Percentiles rank a stretch among this genome's conserved stretches.
phyloP scores from a whole-genome alignment of 192 early-diverging fungal species.

The Entomortierella beljakovae region DNA sequence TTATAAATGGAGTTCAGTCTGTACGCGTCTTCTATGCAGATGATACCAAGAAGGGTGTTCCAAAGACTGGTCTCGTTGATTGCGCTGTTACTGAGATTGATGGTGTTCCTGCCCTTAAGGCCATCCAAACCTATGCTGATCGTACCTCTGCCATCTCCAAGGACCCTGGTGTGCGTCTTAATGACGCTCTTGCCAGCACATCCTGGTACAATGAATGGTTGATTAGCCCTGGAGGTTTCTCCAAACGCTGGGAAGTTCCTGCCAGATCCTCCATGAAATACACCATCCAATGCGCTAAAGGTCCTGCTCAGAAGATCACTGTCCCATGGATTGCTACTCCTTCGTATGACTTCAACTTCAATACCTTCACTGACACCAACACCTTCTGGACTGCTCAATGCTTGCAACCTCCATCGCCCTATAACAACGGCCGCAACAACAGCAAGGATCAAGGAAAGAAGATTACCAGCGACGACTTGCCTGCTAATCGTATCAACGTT shows the following conservation, averaged over 20 bases:
- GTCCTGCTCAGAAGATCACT: slow-evolving; percentile 15
- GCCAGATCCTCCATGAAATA: slow-evolving; percentile 42
- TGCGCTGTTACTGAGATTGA: slow-evolving; percentile 46
- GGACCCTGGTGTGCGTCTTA: slow-evolving; percentile 57
- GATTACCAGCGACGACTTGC: neutral
- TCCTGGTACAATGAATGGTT: slow-evolving; percentile 51
- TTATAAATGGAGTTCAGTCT: slow-evolving; percentile 21
- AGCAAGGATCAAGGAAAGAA: neutral
- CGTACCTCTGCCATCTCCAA: slow-evolving; percentile 53
- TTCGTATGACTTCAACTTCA: slow-evolving; percentile 24
- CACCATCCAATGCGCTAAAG: slow-evolving; percentile 32
- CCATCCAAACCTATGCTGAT: slow-evolving; percentile 41
- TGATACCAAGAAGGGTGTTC: slow-evolving; percentile 31
- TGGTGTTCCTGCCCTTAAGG: slow-evolving; percentile 46
- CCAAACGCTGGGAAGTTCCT: slow-evolving; percentile 43
- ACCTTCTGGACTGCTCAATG: slow-evolving; percentile 51
- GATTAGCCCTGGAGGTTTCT: slow-evolving; percentile 38
- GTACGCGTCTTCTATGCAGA: slow-evolving; percentile 51
- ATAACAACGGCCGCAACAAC: slow-evolving; percentile 11
- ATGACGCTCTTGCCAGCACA: slow-evolving; percentile 50
- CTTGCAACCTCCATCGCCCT: slow-evolving; percentile 17
- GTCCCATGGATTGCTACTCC: slow-evolving; percentile 49
- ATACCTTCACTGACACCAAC: slow-evolving; percentile 41
- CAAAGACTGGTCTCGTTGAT: slow-evolving; percentile 33
- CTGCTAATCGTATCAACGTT: neutral